A percentile compares a stretch with the other conserved stretches of the same genome.
Evolutionary conservation across 305 asterid genomes (phyloP).

Genomic region (Fraxinus albicans): DNA sequence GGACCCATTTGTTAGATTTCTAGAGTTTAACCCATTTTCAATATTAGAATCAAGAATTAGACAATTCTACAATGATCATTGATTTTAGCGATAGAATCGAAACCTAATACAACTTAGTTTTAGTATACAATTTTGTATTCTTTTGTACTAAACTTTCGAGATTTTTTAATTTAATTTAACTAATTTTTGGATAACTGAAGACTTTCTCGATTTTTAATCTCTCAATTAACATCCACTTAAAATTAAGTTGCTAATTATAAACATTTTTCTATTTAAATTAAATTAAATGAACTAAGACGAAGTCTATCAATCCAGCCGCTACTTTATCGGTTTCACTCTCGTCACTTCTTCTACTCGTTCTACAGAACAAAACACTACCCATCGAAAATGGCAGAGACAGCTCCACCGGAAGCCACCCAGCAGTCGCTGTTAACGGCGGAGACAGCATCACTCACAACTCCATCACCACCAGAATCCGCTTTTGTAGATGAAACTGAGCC

Average conservation of each 20-base stretch:
- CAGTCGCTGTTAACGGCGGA: background rate
- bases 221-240: too few species aligned
- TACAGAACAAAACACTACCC: background rate
- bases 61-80: too few species aligned
- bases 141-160: too few species aligned
- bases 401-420: background rate
- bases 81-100: background rate
- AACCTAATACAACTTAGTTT: too few species aligned
- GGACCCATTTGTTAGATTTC: too few species aligned
- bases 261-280: too few species aligned
- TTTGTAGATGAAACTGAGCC: background rate
- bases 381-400: background rate
- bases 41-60: background rate
- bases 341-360: background rate
- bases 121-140: too few species aligned
- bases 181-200: too few species aligned
- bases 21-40: too few species aligned
- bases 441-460: background rate
- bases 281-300: background rate
- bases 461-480: background rate
- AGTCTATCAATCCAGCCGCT: background rate
- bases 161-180: too few species aligned
- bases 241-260: too few species aligned
- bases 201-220: too few species aligned
- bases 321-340: background rate